A percentile compares a stretch with the other conserved stretches of the same genome.
Conservation (phyloP, 1,139 yeast species). For the Yamadazyma diddensiae region DNA sequence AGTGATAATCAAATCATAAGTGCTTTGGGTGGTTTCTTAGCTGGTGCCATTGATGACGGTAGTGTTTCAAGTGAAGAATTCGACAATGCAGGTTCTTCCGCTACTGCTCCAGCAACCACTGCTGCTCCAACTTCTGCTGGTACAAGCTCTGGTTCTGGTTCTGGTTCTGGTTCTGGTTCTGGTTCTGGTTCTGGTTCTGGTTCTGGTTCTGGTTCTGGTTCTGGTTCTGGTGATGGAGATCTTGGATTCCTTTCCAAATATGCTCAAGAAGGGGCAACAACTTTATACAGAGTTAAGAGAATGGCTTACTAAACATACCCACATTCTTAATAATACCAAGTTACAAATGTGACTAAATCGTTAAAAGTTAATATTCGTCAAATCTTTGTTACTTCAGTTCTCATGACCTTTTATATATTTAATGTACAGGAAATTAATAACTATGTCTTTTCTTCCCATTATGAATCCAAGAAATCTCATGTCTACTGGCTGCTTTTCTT, state of each 20-base stretch:
- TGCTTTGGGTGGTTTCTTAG: constrained; percentile 18
- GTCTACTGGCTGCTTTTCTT: too few species aligned
- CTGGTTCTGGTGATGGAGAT: constrained; percentile 8
- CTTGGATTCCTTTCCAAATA: constrained; percentile 17
- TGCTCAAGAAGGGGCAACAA: constrained; percentile 18
- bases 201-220: constrained; percentile 9
- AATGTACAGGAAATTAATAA: constrained; percentile 6
- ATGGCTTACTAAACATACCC: constrained; percentile 20
- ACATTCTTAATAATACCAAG: constrained; percentile 5
- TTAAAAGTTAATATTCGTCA: constrained; percentile 17
- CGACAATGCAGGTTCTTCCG: constrained; percentile 22
- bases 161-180: constrained; percentile 17
- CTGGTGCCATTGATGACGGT: constrained; percentile 28
- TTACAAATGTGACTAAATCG: constrained; percentile 29
- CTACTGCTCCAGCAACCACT: constrained; percentile 15
- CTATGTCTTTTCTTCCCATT: too few species aligned
- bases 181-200: constrained; percentile 16
- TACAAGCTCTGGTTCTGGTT: constrained; percentile 11
- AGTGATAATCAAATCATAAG: constrained; percentile 25
- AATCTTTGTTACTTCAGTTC: constrained; percentile 6
- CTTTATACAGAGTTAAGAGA: constrained; percentile 20
- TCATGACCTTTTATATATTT: constrained; percentile 3
- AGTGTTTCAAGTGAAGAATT: constrained; percentile 24
- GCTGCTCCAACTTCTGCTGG: constrained; percentile 10
- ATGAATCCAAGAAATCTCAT: too few species aligned